These are phyloP conservation scores for Pythium guiyangense DNA, from an alignment of 352 stramenopile species.

Conservation along the genomic window DNA sequence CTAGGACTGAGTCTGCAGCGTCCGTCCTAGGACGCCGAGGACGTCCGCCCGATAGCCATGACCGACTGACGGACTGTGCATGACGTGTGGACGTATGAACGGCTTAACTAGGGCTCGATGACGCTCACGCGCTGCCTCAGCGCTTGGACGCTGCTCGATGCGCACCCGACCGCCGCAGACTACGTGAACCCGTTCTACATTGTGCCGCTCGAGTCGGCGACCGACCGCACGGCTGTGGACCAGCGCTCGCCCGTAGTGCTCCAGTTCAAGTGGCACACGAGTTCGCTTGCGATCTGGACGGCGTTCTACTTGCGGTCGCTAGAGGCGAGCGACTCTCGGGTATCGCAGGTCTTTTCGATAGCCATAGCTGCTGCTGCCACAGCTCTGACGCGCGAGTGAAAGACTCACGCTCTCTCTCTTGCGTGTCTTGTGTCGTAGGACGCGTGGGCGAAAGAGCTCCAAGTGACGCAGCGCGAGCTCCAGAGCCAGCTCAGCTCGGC, in stretches of 20 bases:
- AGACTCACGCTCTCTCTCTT: conserved; percentile 2
- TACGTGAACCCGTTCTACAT: conserved; percentile 83
- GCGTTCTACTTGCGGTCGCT: conserved; percentile 82
- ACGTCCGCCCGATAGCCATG: too few species aligned
- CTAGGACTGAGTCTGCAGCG: background rate
- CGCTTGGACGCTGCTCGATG: conserved; percentile 56
- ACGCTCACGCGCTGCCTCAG: conserved; percentile 57
- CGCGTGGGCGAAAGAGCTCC: conserved; percentile 78
- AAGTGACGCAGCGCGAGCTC: conserved; percentile 73
- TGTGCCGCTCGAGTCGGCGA: conserved; percentile 31
- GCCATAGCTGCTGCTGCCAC: conserved; percentile 1
- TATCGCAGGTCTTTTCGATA: conserved; percentile 56
- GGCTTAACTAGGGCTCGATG: conserved; percentile 38
- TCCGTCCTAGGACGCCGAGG: background rate
- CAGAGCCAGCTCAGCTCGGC: conserved; percentile 61
- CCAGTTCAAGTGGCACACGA: conserved; percentile 86
- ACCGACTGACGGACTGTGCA: background rate
- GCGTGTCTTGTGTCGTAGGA: conserved; percentile 31
- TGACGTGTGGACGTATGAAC: background rate
- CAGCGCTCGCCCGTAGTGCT: conserved; percentile 61
- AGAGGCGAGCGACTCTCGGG: conserved; percentile 75
- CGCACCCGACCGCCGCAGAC: conserved; percentile 32
- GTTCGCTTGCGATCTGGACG: conserved; percentile 76
- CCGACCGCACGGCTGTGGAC: conserved; percentile 17
- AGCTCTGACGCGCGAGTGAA: background rate